Evolutionary conservation across 495 filamentous ascomycete species (phyloP).

Genomic region (Neurospora sp.): DNA sequence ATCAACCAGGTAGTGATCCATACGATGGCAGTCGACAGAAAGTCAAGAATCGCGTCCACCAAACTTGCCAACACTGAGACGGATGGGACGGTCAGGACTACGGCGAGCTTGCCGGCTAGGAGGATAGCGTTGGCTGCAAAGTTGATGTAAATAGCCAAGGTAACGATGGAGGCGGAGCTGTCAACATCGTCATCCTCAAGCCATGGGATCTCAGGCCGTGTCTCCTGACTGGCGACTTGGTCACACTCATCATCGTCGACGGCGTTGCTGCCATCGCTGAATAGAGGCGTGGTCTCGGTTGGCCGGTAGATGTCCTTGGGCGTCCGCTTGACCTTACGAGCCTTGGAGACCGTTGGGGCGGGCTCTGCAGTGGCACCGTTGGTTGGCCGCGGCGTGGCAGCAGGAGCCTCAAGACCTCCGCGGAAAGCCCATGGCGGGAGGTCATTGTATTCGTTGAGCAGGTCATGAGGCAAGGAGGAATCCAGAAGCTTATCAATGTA

Average conservation of each 20-base stretch:
- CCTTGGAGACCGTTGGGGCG: slow-evolving; percentile 7
- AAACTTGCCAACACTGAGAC: slow-evolving; percentile 82
- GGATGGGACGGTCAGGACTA: slow-evolving; percentile 68
- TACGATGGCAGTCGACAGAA: slow-evolving; percentile 75
- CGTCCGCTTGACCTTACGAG: slow-evolving; percentile 50
- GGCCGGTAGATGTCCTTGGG: slow-evolving; percentile 75
- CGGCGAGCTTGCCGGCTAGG: slow-evolving; percentile 68
- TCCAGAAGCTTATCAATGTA: slow-evolving; percentile 89
- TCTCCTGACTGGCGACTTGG: slow-evolving; percentile 10
- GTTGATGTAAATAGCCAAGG: slow-evolving; percentile 76
- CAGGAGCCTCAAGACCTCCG: slow-evolving; percentile 38
- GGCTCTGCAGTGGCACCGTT: slow-evolving; percentile 29
- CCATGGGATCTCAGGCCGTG: slow-evolving; percentile 40
- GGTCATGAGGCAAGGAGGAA: slow-evolving; percentile 72
- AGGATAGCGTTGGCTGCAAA: slow-evolving; percentile 73
- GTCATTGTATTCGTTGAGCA: slow-evolving; percentile 77
- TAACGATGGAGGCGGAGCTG: slow-evolving; percentile 57
- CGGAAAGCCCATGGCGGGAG: slow-evolving; percentile 31
- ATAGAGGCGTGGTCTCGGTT: slow-evolving; percentile 56
- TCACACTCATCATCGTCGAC: slow-evolving; percentile 16
- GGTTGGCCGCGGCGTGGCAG: slow-evolving; percentile 33
- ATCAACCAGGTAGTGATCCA: slow-evolving; percentile 76
- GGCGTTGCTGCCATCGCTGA: slow-evolving; percentile 29
- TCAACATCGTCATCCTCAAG: slow-evolving; percentile 50
- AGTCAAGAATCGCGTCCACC: slow-evolving; percentile 83